Percentiles rank a stretch among this genome's conserved stretches.
phyloP scores from a whole-genome alignment of 441 rosid genomes.

The Adansonia gregorii region DNA sequence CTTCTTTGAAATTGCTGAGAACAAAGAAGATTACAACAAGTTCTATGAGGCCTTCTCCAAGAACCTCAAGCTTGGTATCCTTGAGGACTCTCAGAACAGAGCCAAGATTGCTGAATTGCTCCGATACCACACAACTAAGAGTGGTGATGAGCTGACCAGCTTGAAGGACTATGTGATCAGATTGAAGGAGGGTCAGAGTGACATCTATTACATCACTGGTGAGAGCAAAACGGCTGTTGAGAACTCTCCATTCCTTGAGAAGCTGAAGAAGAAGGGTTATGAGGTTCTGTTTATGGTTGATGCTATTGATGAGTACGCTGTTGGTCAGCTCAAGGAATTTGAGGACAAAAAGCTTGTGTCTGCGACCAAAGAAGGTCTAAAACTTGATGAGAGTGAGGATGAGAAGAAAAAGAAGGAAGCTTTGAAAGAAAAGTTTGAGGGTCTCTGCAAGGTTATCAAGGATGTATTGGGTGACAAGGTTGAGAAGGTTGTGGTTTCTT shows the following conservation, averaged over 20 bases:
- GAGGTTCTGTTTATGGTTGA: conserved; percentile 74
- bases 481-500: conserved; percentile 67
- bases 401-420: conserved; percentile 62
- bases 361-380: conserved; percentile 69
- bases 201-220: conserved; percentile 71
- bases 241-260: conserved; percentile 79
- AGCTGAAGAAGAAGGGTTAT: conserved; percentile 64
- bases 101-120: conserved; percentile 66
- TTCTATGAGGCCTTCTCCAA: conserved; percentile 75
- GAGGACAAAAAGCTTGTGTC: conserved; percentile 74
- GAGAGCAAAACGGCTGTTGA: conserved; percentile 78
- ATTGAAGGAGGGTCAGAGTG: conserved; percentile 73
- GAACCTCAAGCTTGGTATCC: conserved; percentile 70
- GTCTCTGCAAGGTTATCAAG: conserved; percentile 75
- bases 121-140: conserved; percentile 73
- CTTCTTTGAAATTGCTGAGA: conserved; percentile 74
- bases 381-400: conserved; percentile 61
- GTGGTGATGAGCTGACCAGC: conserved; percentile 71
- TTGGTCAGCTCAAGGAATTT: conserved; percentile 72
- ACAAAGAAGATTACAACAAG: conserved; percentile 77
- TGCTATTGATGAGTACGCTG: conserved; percentile 67
- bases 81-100: conserved; percentile 67
- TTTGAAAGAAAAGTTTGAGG: conserved; percentile 64
- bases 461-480: conserved; percentile 71
- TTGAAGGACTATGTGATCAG: conserved; percentile 74